Evolutionary conservation across 179 eudicot genomes (phyloP).

Genomic region (Amaranthus tricolor): DNA sequence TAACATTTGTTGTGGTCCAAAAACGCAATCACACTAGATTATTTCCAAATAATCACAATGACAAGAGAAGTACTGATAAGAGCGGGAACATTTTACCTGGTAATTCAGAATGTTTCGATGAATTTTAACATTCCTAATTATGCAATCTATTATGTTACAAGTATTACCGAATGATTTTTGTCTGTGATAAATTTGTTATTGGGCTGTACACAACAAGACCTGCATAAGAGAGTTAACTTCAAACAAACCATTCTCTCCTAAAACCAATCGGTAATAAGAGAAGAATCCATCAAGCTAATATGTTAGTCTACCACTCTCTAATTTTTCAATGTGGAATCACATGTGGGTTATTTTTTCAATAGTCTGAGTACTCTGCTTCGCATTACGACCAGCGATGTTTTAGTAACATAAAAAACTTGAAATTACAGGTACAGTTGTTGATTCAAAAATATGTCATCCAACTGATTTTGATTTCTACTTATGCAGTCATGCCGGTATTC

Average conservation of each 20-base stretch:
- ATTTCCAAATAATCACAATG: slow-evolving; percentile 74
- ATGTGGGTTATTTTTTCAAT: not conserved
- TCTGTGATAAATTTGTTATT: not conserved
- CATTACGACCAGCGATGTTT: not conserved
- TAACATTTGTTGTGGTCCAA: slow-evolving; percentile 91
- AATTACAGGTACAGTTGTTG: slow-evolving; percentile 75
- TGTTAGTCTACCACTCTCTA: too few relatives aligned
- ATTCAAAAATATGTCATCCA: slow-evolving; percentile 86
- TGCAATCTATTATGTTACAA: too few relatives aligned
- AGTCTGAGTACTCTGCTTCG: not conserved
- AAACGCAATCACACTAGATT: slow-evolving; percentile 93
- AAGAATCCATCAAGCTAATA: too few relatives aligned
- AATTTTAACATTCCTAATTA: not conserved
- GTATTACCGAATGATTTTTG: too few relatives aligned
- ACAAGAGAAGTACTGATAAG: slow-evolving; percentile 60
- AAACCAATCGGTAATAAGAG: too few relatives aligned
- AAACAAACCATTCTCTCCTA: too few relatives aligned
- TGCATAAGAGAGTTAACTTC: too few relatives aligned
- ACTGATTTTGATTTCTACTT: slow-evolving; percentile 85
- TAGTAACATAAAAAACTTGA: not conserved
- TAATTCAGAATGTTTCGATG: slow-evolving; percentile 22
- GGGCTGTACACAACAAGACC: too few relatives aligned
- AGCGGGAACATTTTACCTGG: slow-evolving; percentile 94
- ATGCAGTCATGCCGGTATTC: slow-evolving; percentile 94
- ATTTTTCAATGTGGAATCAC: too few relatives aligned